phyloP scores from a whole-genome alignment of 2,329 filamentous ascomycete species.

The Clarireedia hainanense region DNA sequence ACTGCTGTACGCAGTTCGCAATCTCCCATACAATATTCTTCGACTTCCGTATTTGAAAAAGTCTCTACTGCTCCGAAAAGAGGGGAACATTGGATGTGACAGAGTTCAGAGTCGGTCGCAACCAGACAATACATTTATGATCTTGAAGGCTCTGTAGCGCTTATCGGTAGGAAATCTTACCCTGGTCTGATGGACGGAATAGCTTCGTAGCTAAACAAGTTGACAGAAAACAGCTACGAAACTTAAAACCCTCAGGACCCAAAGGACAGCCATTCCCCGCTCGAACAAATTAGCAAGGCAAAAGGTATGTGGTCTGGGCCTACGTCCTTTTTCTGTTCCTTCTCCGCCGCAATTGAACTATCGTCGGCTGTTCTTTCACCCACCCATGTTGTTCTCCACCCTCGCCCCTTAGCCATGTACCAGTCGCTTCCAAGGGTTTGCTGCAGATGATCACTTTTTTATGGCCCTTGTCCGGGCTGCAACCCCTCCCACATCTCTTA shows the following conservation, averaged over 20 bases:
- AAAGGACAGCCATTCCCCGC: neutral
- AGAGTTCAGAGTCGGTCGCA: neutral
- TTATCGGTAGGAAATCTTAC: slow-evolving; percentile 1
- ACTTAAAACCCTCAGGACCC: neutral
- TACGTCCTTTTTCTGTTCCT: slow-evolving; percentile 3
- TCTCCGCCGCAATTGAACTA: slow-evolving; percentile 9
- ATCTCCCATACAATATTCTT: too few species aligned
- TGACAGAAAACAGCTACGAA: slow-evolving; percentile 12
- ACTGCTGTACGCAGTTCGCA: too few species aligned
- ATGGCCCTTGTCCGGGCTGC: slow-evolving; percentile 17
- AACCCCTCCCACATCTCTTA: slow-evolving; percentile 22
- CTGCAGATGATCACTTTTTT: slow-evolving; percentile 23
- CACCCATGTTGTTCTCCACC: slow-evolving; percentile 20
- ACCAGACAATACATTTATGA: neutral
- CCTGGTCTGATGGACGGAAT: neutral
- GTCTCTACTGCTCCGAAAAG: too few species aligned
- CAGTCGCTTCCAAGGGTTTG: slow-evolving; percentile 22
- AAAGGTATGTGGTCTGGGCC: slow-evolving; percentile 18
- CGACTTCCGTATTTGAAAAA: too few species aligned
- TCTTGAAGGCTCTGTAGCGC: neutral
- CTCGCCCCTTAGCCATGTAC: slow-evolving; percentile 21
- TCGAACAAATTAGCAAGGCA: slow-evolving; percentile 5
- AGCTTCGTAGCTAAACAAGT: slow-evolving; percentile 12
- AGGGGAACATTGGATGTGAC: too few species aligned
- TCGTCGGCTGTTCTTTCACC: slow-evolving; percentile 12